Percentiles rank a stretch among this genome's conserved stretches.
Conservation (phyloP, 768 basidiomycete species). For the Trametopsis cervina region DNA sequence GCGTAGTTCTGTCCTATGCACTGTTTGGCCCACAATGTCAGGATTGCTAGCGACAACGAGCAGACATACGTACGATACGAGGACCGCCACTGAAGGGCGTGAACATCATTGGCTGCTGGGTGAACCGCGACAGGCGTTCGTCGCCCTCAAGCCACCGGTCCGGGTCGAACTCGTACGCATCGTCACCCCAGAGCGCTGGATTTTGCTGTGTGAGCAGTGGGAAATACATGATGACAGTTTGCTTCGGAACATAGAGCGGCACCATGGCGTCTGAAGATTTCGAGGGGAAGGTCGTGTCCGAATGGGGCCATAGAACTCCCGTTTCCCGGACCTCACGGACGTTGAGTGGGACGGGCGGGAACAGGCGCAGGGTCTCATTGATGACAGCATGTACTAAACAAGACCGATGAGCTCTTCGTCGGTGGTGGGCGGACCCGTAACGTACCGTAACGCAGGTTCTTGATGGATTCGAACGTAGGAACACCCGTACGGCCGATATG, state of each 20-base stretch:
- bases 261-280: conserved; percentile 20
- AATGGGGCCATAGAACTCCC: conserved; percentile 43
- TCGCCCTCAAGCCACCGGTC: conserved; percentile 79
- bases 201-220: conserved; percentile 64
- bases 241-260: conserved; percentile 53
- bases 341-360: conserved; percentile 75
- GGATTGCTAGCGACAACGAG: background rate
- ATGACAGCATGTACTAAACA: conserved; percentile 64
- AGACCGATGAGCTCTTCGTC: conserved; percentile 12
- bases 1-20: conserved; percentile 72
- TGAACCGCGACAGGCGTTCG: conserved; percentile 40
- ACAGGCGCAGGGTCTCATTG: conserved; percentile 72
- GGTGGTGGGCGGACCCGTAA: conserved; percentile 9
- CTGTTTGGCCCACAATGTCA: conserved; percentile 25
- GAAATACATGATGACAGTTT: conserved; percentile 51
- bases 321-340: conserved; percentile 47
- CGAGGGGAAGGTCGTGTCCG: conserved; percentile 40
- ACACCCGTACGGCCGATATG: conserved; percentile 41
- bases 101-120: conserved; percentile 61
- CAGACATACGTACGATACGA: conserved; percentile 32
- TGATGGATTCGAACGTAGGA: conserved; percentile 52
- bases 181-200: conserved; percentile 61
- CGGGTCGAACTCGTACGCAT: conserved; percentile 73
- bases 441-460: conserved; percentile 61
- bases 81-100: conserved; percentile 73